Evolutionary conservation across 371 early-diverging fungal species (phyloP).

Genomic region (Lichtheimia hyalospora): DNA sequence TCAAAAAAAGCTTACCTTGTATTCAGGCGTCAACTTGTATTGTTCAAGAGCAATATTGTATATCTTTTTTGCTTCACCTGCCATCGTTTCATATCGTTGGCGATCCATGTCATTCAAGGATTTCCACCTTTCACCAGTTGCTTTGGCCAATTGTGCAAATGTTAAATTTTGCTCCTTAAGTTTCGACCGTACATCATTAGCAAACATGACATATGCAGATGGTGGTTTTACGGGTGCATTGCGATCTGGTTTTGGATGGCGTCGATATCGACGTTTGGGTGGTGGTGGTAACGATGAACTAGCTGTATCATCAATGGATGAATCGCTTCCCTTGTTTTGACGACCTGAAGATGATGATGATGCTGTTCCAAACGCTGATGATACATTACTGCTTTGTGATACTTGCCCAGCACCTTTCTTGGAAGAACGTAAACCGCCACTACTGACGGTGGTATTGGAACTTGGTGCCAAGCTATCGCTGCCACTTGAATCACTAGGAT

Average conservation of each 20-base stretch:
- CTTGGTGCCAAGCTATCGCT: not conserved
- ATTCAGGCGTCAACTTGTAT: constrained; percentile 40
- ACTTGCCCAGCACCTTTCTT: too few relatives aligned
- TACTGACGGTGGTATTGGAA: too few relatives aligned
- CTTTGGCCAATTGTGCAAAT: constrained; percentile 52
- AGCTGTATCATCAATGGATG: constrained; percentile 10
- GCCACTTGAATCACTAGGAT: not conserved
- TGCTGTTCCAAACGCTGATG: not conserved
- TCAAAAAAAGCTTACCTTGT: constrained; percentile 14
- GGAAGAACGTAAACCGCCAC: too few relatives aligned
- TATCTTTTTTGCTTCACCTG: constrained; percentile 39
- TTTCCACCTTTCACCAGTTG: constrained; percentile 55
- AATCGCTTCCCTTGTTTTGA: constrained; percentile 7
- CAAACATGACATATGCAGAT: constrained; percentile 60
- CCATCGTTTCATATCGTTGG: constrained; percentile 37
- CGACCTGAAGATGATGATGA: not conserved
- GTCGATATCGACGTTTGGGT: constrained; percentile 41
- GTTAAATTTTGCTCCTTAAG: constrained; percentile 37
- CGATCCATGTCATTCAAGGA: constrained; percentile 24
- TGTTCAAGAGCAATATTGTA: constrained; percentile 29
- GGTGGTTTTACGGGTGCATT: constrained; percentile 56
- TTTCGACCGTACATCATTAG: constrained; percentile 44
- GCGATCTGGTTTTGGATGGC: constrained; percentile 55
- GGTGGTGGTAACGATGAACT: not conserved
- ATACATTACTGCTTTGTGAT: not conserved